These are phyloP conservation scores for Cyberlindnera americana DNA, from an alignment of 805 yeast species.

Conservation along the genomic window DNA sequence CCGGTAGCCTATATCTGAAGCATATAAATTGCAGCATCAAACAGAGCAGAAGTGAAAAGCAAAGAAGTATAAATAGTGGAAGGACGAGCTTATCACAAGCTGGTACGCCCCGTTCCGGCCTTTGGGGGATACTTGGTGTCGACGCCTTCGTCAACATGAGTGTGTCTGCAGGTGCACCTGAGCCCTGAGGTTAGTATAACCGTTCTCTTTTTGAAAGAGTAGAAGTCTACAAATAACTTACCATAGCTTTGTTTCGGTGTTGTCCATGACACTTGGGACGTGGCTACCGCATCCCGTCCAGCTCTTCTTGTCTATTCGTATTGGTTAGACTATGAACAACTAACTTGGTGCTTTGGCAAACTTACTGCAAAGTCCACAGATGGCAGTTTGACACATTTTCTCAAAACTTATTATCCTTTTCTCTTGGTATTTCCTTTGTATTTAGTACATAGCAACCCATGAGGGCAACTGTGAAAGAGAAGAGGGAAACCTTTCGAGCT, in stretches of 20 bases:
- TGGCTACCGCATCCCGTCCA: constrained; percentile 69
- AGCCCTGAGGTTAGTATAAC: too few species aligned
- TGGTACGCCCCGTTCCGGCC: constrained; percentile 60
- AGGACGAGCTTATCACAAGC: constrained; percentile 21
- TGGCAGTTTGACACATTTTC: constrained; percentile 25
- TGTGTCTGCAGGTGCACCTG: constrained; percentile 49
- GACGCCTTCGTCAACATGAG: constrained; percentile 32
- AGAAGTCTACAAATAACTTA: too few species aligned
- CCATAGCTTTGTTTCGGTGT: constrained; percentile 40
- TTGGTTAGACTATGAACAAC: background rate
- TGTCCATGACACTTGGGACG: constrained; percentile 49
- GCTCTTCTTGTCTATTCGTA: constrained; percentile 40
- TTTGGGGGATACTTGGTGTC: constrained; percentile 51
- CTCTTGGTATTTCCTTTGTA: too few species aligned
- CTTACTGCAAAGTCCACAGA: constrained; percentile 29
- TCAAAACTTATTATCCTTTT: too few species aligned
- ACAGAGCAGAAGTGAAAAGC: background rate
- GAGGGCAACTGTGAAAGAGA: too few species aligned
- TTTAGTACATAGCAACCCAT: too few species aligned
- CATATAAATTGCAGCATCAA: too few species aligned
- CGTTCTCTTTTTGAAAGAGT: too few species aligned
- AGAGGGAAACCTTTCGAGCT: too few species aligned
- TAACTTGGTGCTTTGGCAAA: background rate
- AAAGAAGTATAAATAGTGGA: background rate
- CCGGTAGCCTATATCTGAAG: too few species aligned